Percentiles rank a stretch among this genome's conserved stretches.
phyloP scores from a whole-genome alignment of 2,329 filamentous ascomycete species.

The Lachnellula arida region DNA sequence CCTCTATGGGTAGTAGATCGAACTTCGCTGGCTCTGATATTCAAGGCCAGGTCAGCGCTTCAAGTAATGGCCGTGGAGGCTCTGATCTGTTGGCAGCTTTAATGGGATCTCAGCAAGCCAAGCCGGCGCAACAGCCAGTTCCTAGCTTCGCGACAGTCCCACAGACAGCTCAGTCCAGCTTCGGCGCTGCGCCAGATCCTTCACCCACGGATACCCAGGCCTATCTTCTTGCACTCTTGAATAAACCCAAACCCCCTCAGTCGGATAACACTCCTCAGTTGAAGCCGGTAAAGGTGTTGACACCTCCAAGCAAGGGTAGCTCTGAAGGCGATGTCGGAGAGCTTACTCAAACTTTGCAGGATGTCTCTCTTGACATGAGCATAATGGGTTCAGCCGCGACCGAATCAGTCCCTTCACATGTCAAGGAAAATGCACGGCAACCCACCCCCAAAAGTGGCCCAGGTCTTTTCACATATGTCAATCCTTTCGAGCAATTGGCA shows the following conservation, averaged over 20 bases:
- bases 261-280: slow-evolving; percentile 36
- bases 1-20: slow-evolving; percentile 11
- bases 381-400: slow-evolving; percentile 26
- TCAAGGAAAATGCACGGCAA: slow-evolving; percentile 21
- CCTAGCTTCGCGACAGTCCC: slow-evolving; percentile 19
- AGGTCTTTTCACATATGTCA: slow-evolving; percentile 61
- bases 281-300: slow-evolving; percentile 28
- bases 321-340: slow-evolving; percentile 32
- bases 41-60: slow-evolving; percentile 14
- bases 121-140: slow-evolving; percentile 22
- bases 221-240: slow-evolving; percentile 80
- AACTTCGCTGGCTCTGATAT: slow-evolving; percentile 21
- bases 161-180: not conserved
- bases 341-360: slow-evolving; percentile 40
- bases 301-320: slow-evolving; percentile 37
- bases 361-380: slow-evolving; percentile 38
- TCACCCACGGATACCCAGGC: slow-evolving; percentile 71
- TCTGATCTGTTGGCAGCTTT: slow-evolving; percentile 31
- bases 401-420: slow-evolving; percentile 15
- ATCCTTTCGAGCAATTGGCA: slow-evolving; percentile 66
- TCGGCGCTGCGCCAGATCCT: slow-evolving; percentile 39
- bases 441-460: slow-evolving; percentile 17
- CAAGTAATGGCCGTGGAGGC: slow-evolving; percentile 18
- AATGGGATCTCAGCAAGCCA: slow-evolving; percentile 24
- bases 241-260: slow-evolving; percentile 66